Evolutionary conservation across 2,329 filamentous ascomycete species (phyloP).

Genomic region (Zymoseptoria pseudotritici): DNA sequence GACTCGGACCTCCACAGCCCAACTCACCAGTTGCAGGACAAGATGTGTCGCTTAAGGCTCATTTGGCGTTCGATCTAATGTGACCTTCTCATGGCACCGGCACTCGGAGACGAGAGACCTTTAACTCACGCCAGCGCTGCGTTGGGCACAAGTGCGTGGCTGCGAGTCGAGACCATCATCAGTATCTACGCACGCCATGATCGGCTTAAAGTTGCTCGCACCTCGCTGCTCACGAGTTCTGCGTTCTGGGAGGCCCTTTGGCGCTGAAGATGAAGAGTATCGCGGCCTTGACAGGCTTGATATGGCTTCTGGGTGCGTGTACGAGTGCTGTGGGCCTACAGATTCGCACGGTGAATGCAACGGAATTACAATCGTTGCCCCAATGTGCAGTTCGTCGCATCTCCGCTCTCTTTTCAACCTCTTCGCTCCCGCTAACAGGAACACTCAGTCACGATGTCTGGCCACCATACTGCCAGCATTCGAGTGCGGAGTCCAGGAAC

Average conservation of each 20-base stretch:
- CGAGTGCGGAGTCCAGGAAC: not conserved
- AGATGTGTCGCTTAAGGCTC: not conserved
- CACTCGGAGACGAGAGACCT: not conserved
- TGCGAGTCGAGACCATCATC: not conserved
- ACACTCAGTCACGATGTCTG: not conserved
- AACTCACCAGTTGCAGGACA: not conserved
- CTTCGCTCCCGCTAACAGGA: not conserved
- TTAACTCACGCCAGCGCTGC: not conserved
- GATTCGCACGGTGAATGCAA: not conserved
- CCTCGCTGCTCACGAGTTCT: not conserved
- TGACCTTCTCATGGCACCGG: not conserved
- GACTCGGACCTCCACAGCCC: not conserved
- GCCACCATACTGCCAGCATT: not conserved
- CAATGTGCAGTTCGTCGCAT: not conserved
- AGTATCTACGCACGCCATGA: not conserved
- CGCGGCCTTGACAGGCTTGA: not conserved
- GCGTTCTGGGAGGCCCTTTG: not conserved
- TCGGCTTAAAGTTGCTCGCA: not conserved
- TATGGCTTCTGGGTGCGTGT: not conserved
- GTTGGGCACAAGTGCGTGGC: not conserved
- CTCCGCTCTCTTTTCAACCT: not conserved
- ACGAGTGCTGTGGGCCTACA: not conserved
- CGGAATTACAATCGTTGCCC: not conserved
- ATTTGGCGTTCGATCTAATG: not conserved
- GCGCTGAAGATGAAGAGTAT: not conserved